Evolutionary conservation across 306 rosid genomes (phyloP), one percentile per base, ranked within the genome.

Genomic region (Prunus mira): DNA sequence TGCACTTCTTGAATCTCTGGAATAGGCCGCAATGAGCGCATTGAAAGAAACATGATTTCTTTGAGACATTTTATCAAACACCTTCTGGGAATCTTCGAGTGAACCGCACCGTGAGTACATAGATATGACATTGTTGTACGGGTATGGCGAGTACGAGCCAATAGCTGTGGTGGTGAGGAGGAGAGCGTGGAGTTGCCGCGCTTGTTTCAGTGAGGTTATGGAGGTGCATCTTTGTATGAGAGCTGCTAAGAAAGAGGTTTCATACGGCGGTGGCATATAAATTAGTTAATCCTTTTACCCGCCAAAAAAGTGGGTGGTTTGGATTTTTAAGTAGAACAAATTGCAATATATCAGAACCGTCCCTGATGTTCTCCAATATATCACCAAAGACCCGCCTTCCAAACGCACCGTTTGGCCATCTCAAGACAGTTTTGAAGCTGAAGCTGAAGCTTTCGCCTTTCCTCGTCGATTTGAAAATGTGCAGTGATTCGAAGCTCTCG

Each of bases 61-160:
- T 0, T 65, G 89, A 49, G 95, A 91, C 97, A 92, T 94, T 90
- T 69, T 84, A 45, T 94, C 97, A 85, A 94, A 94, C 90, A 91
- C 72, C 67, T 71, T 64, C 49, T 49, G 87, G 24, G 97, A 77
- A 45, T 86, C 91, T 28, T 20, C 27, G 14, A 84, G 19, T 0
- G 91, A 86, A 47, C 91, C 89, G 11, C 88, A 85, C 5, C 93
- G 88, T 0, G 86, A 78, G n/a, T 94, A 94, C 93, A 92, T 85
- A 0, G 93, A 87, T 50, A 90, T 50, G 70, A 90, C 78, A 75
- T 86, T 92, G 91, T 92, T 94, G 90, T 71, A 66, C 5, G 83
- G 30, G 77, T 82, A 92, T 12, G 93, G 90, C 3, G 91, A 76
- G 7, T 47, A 77, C 13, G 72, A 64, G 74, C 30, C 22, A 54